These are phyloP conservation scores for Emydomyces testavorans DNA, from an alignment of 2,329 filamentous ascomycete genomes.

Conservation along the genomic window DNA sequence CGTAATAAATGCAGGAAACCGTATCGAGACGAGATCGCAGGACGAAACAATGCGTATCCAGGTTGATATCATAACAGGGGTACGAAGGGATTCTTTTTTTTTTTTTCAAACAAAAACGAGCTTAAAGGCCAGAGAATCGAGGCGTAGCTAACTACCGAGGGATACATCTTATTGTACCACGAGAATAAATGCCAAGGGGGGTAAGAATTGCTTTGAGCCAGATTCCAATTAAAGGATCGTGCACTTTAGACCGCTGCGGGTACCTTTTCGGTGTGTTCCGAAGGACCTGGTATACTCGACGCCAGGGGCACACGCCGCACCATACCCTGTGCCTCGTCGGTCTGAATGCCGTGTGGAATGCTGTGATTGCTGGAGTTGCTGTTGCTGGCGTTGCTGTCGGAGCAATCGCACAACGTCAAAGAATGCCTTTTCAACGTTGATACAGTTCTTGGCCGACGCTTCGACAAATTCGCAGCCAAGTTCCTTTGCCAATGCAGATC, in stretches of 20 bases:
- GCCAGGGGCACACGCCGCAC: conserved; percentile 20
- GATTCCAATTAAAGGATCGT: conserved; percentile 27
- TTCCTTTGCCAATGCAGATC: conserved; percentile 78
- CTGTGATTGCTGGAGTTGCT: conserved; percentile 21
- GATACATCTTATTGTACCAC: neutral
- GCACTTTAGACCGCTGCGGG: conserved; percentile 30
- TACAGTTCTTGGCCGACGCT: conserved; percentile 92
- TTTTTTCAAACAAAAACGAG: conserved; percentile 3
- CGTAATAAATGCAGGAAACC: conserved; percentile 11
- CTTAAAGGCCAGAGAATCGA: neutral
- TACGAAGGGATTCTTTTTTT: neutral
- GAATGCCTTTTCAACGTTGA: conserved; percentile 97
- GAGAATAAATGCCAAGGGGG: neutral
- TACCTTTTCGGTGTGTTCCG: conserved; percentile 30
- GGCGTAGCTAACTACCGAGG: neutral
- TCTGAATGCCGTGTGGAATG: conserved; percentile 25
- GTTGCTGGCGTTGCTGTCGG: conserved; percentile 62
- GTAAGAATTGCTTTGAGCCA: neutral
- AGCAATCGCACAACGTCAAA: conserved; percentile 93
- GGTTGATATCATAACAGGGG: neutral
- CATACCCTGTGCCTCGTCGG: conserved; percentile 28
- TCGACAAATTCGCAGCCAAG: conserved; percentile 94
- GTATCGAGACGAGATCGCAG: conserved; percentile 4
- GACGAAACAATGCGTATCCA: conserved; percentile 1
- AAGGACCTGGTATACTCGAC: conserved; percentile 32